These are phyloP conservation scores for Aleurites moluccanus DNA, from an alignment of 441 rosid genomes.

Conservation along the genomic window DNA sequence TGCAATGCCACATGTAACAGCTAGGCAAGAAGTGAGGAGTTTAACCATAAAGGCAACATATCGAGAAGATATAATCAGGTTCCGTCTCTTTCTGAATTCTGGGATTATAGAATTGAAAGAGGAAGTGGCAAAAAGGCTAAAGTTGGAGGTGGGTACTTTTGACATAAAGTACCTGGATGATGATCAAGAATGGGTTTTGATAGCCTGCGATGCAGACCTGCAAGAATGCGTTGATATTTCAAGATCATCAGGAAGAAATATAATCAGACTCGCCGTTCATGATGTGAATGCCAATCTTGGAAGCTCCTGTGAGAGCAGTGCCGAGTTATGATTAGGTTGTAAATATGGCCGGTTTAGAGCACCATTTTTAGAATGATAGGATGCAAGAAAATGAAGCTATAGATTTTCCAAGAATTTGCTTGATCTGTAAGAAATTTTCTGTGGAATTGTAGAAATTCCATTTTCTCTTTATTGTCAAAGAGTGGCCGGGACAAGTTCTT, in stretches of 20 bases:
- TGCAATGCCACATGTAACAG: constrained; percentile 20
- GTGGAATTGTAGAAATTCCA: constrained; percentile 15
- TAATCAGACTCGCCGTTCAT: constrained; percentile 64
- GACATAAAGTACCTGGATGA: constrained; percentile 85
- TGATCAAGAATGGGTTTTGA: constrained; percentile 80
- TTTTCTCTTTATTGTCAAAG: neutral
- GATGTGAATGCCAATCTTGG: constrained; percentile 61
- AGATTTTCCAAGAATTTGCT: constrained; percentile 16
- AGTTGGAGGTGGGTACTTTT: constrained; percentile 68
- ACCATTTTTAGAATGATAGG: constrained; percentile 28
- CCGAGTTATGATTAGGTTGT: constrained; percentile 44
- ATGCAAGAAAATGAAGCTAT: constrained; percentile 16
- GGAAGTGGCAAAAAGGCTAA: constrained; percentile 85
- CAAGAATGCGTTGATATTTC: constrained; percentile 77
- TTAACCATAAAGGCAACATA: constrained; percentile 74
- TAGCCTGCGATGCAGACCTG: constrained; percentile 83
- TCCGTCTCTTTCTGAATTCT: constrained; percentile 49
- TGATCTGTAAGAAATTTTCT: constrained; percentile 15
- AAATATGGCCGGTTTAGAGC: constrained; percentile 22
- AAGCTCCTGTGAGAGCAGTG: constrained; percentile 90
- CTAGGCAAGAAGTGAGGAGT: constrained; percentile 41
- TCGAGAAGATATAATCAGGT: constrained; percentile 77
- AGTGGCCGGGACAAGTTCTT: neutral
- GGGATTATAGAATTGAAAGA: constrained; percentile 61
- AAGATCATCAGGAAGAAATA: constrained; percentile 57